Evolutionary conservation across 176 grass and related monocot species (phyloP).

Genomic region (Olyra latifolia): DNA sequence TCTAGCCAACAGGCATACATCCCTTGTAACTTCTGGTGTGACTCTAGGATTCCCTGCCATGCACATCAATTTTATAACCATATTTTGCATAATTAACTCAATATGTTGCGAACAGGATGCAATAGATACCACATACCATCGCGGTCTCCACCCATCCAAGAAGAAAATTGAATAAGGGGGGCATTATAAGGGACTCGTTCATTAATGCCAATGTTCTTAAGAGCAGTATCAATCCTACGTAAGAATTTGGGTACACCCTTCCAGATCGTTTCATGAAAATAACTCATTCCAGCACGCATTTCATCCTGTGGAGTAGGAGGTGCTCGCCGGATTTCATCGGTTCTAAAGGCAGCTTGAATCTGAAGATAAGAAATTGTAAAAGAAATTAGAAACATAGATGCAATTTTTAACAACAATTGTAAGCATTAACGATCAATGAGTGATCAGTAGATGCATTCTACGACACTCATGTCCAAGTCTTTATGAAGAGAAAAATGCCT

Average conservation of each 20-base stretch:
- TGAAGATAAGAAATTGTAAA: constrained; percentile 32
- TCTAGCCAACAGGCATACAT: constrained; percentile 95
- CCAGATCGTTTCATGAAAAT: constrained; percentile 99
- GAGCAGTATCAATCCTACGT: constrained; percentile 83
- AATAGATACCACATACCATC: constrained; percentile 58
- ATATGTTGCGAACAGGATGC: constrained; percentile 13
- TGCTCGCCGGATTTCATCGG: constrained; percentile 85
- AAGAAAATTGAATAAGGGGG: constrained; percentile 93
- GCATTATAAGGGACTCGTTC: constrained; percentile 93
- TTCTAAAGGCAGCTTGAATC: constrained; percentile 99
- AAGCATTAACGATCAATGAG: constrained; percentile 8
- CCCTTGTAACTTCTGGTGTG: constrained; percentile 96
- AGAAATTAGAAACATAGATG: neutral
- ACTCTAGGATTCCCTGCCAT: constrained; percentile 92
- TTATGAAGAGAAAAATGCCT: constrained; percentile 46
- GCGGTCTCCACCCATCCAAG: constrained; percentile 98
- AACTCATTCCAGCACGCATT: constrained; percentile 95
- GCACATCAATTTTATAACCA: constrained; percentile 31
- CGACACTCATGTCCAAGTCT: constrained; percentile 2
- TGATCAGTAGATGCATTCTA: neutral
- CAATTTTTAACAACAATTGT: constrained; percentile 12
- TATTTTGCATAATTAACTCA: constrained; percentile 2
- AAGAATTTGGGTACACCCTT: constrained; percentile 96
- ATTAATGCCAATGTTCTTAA: constrained; percentile 93
- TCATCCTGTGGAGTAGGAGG: constrained; percentile 96